Conservation (phyloP, 2,329 filamentous ascomycete genomes). For the Samsoniella hepiali region DNA sequence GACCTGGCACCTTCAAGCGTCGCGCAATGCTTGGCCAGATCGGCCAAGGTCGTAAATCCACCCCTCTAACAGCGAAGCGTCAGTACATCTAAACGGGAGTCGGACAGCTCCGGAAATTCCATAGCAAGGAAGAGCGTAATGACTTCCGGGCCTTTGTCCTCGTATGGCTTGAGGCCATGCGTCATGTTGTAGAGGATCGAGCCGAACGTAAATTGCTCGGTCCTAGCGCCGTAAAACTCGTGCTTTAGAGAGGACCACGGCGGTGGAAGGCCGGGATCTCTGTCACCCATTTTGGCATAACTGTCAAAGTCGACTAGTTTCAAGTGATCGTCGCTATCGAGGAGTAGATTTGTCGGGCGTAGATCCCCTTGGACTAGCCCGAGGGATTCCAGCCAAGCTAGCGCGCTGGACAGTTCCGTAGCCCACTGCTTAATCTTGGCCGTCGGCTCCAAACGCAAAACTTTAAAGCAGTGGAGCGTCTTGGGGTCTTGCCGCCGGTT, state of each 20-base stretch:
- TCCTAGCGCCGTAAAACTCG: neutral
- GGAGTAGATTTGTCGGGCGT: slow-evolving; percentile 7
- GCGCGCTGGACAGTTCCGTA: slow-evolving; percentile 12
- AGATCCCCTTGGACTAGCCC: slow-evolving; percentile 10
- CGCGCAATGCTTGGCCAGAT: slow-evolving; percentile 1
- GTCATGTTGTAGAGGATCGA: slow-evolving; percentile 13
- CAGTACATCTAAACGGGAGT: slow-evolving; percentile 5
- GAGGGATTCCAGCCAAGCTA: slow-evolving; percentile 16
- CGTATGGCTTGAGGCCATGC: slow-evolving; percentile 10
- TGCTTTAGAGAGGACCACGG: neutral
- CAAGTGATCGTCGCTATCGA: slow-evolving; percentile 1
- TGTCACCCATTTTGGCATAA: slow-evolving; percentile 1
- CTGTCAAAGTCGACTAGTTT: slow-evolving; percentile 12
- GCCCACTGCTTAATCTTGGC: slow-evolving; percentile 18
- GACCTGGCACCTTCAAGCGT: neutral
- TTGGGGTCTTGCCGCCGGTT: slow-evolving; percentile 8
- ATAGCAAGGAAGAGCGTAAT: neutral
- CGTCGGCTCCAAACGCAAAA: slow-evolving; percentile 1
- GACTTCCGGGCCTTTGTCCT: slow-evolving; percentile 2
- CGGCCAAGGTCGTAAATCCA: slow-evolving; percentile 14
- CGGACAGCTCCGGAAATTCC: slow-evolving; percentile 9
- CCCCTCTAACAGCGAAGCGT: slow-evolving; percentile 7
- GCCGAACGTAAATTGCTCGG: slow-evolving; percentile 13
- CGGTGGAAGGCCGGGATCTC: slow-evolving; percentile 8
- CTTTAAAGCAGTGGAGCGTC: neutral